Evolutionary conservation across 208 protist species (phyloP).

Genomic region (Leishmania tropica): DNA sequence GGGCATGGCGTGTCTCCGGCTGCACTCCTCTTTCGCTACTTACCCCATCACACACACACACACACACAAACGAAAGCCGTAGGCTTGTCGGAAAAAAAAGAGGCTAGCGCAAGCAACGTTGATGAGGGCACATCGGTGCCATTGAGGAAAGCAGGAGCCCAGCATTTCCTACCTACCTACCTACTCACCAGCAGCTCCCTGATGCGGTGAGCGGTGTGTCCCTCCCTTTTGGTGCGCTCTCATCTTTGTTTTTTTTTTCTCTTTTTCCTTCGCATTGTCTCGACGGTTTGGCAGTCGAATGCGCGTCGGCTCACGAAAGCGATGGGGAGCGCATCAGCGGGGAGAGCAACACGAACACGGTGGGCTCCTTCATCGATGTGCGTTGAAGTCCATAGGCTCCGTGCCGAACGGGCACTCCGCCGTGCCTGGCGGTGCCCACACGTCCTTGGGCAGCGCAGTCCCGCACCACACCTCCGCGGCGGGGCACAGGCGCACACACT

Average conservation of each 20-base stretch:
- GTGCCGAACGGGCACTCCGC: conserved; percentile 72
- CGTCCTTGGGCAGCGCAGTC: conserved; percentile 42
- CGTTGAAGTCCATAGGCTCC: conserved; percentile 36
- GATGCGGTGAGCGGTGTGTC: neutral
- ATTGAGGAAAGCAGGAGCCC: neutral
- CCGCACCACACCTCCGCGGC: conserved; percentile 57
- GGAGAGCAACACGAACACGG: neutral
- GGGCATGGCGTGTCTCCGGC: neutral
- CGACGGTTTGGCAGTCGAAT: neutral
- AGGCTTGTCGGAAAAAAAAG: neutral
- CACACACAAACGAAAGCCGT: neutral
- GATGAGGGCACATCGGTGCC: neutral
- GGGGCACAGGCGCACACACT: conserved; percentile 58
- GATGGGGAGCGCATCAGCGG: neutral
- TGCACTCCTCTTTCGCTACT: neutral
- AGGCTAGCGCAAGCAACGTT: neutral
- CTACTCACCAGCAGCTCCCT: neutral
- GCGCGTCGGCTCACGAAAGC: neutral
- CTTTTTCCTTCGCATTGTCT: neutral
- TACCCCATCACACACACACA: neutral
- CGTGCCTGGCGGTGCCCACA: conserved; percentile 75
- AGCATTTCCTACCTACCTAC: no score
- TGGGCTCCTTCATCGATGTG: conserved; percentile 14
- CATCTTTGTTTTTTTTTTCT: neutral
- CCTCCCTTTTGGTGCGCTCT: neutral